A percentile compares a stretch with the other conserved stretches of the same genome.
Conservation (phyloP, 768 basidiomycete genomes). For the Lactarius psammicola region DNA sequence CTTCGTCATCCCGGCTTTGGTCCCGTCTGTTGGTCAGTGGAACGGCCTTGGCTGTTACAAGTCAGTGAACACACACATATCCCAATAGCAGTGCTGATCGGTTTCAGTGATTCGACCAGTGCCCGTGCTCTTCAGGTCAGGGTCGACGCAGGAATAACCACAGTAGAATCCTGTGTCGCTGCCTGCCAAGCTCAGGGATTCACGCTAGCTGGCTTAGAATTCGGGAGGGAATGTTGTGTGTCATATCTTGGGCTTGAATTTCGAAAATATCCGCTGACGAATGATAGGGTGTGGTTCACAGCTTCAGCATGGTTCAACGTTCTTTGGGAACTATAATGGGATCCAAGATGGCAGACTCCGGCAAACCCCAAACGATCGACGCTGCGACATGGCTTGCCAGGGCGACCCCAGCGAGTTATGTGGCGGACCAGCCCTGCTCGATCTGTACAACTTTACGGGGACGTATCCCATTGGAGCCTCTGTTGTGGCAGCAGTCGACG, state of each 20-base stretch:
- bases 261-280: background rate
- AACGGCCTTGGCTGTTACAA: constrained; percentile 67
- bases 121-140: constrained; percentile 32
- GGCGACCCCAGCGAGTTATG: background rate
- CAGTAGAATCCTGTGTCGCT: background rate
- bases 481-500: background rate
- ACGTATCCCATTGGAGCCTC: background rate
- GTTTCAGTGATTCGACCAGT: background rate
- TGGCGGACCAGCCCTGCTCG: background rate
- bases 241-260: background rate
- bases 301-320: background rate
- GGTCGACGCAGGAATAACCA: constrained; percentile 30
- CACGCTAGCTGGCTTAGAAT: background rate
- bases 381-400: background rate
- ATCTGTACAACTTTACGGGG: constrained; percentile 2
- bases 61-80: constrained; percentile 38
- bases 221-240: background rate
- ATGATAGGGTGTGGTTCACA: background rate
- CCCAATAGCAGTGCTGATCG: background rate
- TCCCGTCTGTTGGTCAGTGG: constrained; percentile 60
- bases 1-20: constrained; percentile 44
- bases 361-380: background rate
- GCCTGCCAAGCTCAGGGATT: background rate
- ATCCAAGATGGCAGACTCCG: background rate
- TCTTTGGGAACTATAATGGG: background rate